Percentiles rank a stretch among this genome's conserved stretches.
Conservation (phyloP, 352 stramenopile species). For the Pythium dissotocum region DNA sequence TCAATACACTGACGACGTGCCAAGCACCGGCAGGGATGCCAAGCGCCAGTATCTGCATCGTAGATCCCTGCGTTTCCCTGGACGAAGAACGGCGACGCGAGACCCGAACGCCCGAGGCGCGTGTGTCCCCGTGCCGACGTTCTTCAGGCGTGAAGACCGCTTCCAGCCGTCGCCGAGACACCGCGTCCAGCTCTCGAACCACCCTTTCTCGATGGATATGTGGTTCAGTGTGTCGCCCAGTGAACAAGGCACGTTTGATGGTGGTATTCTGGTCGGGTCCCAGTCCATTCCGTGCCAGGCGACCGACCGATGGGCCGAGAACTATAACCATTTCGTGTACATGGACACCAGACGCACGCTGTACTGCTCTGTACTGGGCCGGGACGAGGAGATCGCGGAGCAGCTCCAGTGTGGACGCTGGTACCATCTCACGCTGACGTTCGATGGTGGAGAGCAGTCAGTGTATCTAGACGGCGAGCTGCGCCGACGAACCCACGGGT, state of each 20-base stretch:
- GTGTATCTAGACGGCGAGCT: conserved; percentile 20
- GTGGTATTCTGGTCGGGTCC: conserved; percentile 33
- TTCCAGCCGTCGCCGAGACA: conserved; percentile 1
- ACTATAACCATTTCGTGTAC: conserved; percentile 31
- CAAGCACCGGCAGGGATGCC: background rate
- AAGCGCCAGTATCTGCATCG: conserved; percentile 14
- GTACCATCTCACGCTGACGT: conserved; percentile 21
- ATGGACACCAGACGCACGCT: conserved; percentile 28
- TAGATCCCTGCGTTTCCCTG: conserved; percentile 16
- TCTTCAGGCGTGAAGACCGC: conserved; percentile 21
- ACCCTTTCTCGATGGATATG: conserved; percentile 27
- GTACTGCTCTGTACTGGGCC: conserved; percentile 32
- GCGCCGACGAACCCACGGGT: conserved; percentile 7
- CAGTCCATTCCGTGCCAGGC: conserved; percentile 23
- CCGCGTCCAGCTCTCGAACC: conserved; percentile 6
- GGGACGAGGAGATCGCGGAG: conserved; percentile 12
- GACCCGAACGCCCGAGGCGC: conserved; percentile 18
- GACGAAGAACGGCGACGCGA: background rate
- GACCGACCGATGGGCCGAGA: conserved; percentile 19
- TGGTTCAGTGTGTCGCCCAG: conserved; percentile 35
- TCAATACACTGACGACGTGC: background rate
- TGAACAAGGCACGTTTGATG: conserved; percentile 16
- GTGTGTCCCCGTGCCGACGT: conserved; percentile 23
- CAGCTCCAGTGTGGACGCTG: conserved; percentile 10
- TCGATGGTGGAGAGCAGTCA: conserved; percentile 21